phyloP scores from a whole-genome alignment of 2,329 filamentous ascomycete species.

The Neodidymelliopsis sp. region DNA sequence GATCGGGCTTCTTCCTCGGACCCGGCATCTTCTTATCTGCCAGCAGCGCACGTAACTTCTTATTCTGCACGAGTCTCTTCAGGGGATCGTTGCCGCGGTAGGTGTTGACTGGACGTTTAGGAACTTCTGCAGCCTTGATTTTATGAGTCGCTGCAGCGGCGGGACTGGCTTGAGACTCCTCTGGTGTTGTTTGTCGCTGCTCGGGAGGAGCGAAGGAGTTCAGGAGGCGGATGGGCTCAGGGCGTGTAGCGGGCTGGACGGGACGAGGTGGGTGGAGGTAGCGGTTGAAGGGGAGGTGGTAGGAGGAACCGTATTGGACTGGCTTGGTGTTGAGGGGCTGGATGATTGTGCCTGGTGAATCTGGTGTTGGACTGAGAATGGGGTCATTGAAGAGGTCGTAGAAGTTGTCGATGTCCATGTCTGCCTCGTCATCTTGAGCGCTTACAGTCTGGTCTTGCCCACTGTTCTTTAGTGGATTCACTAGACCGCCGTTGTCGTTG shows the following conservation, averaged over 20 bases:
- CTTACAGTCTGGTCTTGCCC: not conserved
- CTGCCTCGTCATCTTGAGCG: not conserved
- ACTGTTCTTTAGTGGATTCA: not conserved
- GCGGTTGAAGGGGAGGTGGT: not conserved
- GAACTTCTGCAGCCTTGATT: not conserved
- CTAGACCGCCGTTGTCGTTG: not conserved
- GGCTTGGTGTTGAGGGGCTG: not conserved
- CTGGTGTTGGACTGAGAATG: not conserved
- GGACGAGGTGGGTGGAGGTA: not conserved
- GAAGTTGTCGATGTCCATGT: not conserved
- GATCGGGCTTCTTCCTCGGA: slow-evolving; percentile 18
- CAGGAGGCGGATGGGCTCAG: slow-evolving; percentile 7
- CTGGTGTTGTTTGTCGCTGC: no score
- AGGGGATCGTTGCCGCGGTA: slow-evolving; percentile 26
- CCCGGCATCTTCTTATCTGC: slow-evolving; percentile 18
- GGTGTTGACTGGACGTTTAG: slow-evolving; percentile 13
- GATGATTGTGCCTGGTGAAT: not conserved
- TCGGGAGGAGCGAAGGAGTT: not conserved
- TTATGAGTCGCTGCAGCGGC: no score
- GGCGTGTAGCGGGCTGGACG: slow-evolving; percentile 4
- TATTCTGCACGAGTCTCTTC: slow-evolving; percentile 28
- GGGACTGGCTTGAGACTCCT: no score
- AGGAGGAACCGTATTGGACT: not conserved
- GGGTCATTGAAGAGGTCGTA: not conserved
- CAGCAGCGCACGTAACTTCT: slow-evolving; percentile 27